Base-by-base conservation (phyloP, 176 grass and related monocot species). In the Oryza rufipogon region DNA sequence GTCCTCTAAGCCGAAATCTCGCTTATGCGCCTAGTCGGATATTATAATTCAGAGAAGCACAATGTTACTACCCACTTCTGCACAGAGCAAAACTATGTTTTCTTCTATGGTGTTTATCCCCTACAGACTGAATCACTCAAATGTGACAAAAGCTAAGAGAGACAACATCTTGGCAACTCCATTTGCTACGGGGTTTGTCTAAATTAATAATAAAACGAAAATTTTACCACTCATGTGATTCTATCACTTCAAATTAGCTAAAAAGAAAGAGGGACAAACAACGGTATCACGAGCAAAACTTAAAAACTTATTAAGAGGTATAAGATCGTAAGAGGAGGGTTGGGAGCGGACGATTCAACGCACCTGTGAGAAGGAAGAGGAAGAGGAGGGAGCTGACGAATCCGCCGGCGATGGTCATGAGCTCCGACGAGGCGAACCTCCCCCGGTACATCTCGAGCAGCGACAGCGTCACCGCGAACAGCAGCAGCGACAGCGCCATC, bases 321-420 rank as follows among this genome's bases (percentile, higher is more conserved):
- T 38, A 63, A 69, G 46, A 34, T 34, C 33, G 32, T 4, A 14
- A 6, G 44, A 11, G 79, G 20, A 20, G 1, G 11, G 3, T 25
- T 25, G 22, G 22, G 65, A 44, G 2, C 0, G 58, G 58, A 23
- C 2, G 9, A 23, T 23, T 63, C 20, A 89, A 93, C 92, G 83
- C 81, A 95, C 96, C 96, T 23, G 96, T 95, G 81, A 98, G 89
- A 6, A 95, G 77, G 16, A 95, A 76, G 22, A 95, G 87, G 90
- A 98, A 98, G 66, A 98, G 89, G 84, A 99, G 68, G 42, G 97
- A 88, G 90, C 91, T 89, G 84, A 99, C 75, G 66, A 99, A 92
- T 76, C 97, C 97, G 70, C 97, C 97, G 41, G 78, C 87, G 77
- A 99, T 99, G 64, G 97, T 99, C 90, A 92, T 88, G 78, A 99